Evolutionary conservation across 192 early-diverging fungal genomes (phyloP), one percentile per base, ranked within the genome.

Genomic region (Coemansia sp.): DNA sequence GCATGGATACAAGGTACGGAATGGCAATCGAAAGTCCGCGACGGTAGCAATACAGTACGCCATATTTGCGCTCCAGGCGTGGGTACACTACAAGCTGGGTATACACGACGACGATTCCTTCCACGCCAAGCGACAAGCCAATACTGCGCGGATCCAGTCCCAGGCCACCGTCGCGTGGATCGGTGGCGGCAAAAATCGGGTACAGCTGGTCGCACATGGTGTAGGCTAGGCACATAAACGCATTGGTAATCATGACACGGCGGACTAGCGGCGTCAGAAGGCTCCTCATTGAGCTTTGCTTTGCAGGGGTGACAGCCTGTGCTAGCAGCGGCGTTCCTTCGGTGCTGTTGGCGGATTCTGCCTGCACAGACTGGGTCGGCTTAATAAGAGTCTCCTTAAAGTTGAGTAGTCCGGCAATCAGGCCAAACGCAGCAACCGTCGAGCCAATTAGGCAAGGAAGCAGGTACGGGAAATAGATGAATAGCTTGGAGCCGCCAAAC

Each of bases 391-490:
- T 86, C 56, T 91, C 89, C 31, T 91, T 80, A 19, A 93, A 65
- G 37, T 77, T 86, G 61, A 88, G 76, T 32, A 80, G 83, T 1
- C 88, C 92, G 25, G 90, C 64, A 10, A 87, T 63, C 39, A 91
- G 86, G 0, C 90, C 90, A 43, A 87, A 60, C 3, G 87, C 19
- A 12, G 86, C 85, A 6, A 91, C 74, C 19, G 79, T 49, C 2
- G 88, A 77, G 14, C 88, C 86, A 5, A 91, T 73, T 27, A 89
- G 61, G 61, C 93, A 96, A 7, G 94, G 94, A 6, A 96, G 86
- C 47, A 92, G 86, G 63, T 95, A 97, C 1, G 94, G 94, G 62
- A 87, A 90, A 0, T 73, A 40, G 31, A 57, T 73, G 19, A 94
- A 85, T 49, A 95, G 85, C n/a, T 46, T 35, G 60, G 64, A 73